These are phyloP conservation scores for Zygosaccharomyces bisporus DNA, from an alignment of 805 yeast genomes.

Conservation along the genomic window DNA sequence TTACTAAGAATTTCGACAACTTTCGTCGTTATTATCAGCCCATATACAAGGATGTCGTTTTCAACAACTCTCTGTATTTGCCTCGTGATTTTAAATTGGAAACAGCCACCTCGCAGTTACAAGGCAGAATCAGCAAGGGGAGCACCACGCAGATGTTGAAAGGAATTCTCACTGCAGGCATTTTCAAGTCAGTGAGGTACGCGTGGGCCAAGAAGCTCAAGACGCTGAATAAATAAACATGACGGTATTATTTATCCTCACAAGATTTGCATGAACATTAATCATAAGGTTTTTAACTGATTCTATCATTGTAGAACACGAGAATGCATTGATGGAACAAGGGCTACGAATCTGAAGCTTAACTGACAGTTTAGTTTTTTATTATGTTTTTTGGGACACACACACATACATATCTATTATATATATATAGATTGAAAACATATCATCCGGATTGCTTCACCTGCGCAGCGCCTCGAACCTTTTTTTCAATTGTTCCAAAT, in stretches of 20 bases:
- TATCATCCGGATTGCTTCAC: slow-evolving; percentile 10
- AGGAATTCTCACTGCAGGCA: slow-evolving; percentile 86
- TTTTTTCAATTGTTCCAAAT: slow-evolving; percentile 61
- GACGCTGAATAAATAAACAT: slow-evolving; percentile 25
- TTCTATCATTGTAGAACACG: not conserved
- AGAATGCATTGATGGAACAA: too few relatives aligned
- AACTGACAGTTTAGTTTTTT: not conserved
- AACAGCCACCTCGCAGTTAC: slow-evolving; percentile 38
- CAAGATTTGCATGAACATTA: not conserved
- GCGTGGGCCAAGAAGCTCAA: slow-evolving; percentile 65
- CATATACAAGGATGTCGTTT: slow-evolving; percentile 38
- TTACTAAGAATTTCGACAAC: slow-evolving; percentile 62
- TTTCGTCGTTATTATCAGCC: slow-evolving; percentile 78
- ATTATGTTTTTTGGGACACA: not conserved
- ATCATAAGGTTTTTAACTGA: not conserved
- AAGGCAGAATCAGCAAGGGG: slow-evolving; percentile 59
- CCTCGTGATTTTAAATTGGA: slow-evolving; percentile 41
- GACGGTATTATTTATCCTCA: not conserved
- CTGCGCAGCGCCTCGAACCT: slow-evolving; percentile 75
- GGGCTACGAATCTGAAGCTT: not conserved
- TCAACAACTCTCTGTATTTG: slow-evolving; percentile 32
- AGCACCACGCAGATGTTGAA: slow-evolving; percentile 73
- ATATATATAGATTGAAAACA: not conserved
- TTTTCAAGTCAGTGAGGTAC: slow-evolving; percentile 63
- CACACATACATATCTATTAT: not conserved